Conservation (phyloP, 2,329 filamentous ascomycete species). For the Trichoderma arundinaceum region DNA sequence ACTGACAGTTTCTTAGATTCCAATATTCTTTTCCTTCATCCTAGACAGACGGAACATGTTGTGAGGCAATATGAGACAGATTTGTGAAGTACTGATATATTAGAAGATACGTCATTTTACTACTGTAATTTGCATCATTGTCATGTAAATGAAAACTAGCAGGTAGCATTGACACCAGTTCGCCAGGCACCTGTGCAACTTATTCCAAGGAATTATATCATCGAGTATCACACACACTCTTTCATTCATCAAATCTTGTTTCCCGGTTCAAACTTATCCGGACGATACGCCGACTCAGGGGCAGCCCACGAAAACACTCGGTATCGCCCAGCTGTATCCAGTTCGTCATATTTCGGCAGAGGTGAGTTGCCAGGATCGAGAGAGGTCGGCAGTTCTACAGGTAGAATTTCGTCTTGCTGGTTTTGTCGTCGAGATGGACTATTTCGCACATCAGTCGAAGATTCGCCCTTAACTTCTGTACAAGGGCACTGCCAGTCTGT, state of each 20-base stretch:
- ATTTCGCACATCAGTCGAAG: not conserved
- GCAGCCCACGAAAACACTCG: conserved; percentile 42
- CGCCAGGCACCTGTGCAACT: no score
- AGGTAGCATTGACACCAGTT: no score
- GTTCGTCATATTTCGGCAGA: conserved; percentile 43
- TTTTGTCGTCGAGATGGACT: not conserved
- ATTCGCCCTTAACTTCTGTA: not conserved
- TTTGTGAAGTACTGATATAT: no score
- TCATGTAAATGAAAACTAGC: no score
- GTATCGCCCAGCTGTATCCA: conserved; percentile 29
- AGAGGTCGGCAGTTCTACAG: conserved; percentile 46
- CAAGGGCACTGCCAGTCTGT: no score
- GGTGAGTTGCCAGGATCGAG: conserved; percentile 42
- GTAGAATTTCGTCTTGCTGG: not conserved
- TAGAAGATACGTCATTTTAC: no score
- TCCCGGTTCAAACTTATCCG: conserved; percentile 22
- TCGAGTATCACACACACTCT: no score
- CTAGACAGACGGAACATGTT: no score
- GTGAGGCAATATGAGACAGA: no score
- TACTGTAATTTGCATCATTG: no score
- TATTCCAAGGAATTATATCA: no score
- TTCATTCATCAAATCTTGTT: not conserved
- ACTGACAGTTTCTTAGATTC: not conserved
- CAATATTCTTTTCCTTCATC: no score
- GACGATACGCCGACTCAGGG: conserved; percentile 40